Evolutionary conservation across 139 green algal species (phyloP).

Genomic region (Monoraphidium neglectum): DNA sequence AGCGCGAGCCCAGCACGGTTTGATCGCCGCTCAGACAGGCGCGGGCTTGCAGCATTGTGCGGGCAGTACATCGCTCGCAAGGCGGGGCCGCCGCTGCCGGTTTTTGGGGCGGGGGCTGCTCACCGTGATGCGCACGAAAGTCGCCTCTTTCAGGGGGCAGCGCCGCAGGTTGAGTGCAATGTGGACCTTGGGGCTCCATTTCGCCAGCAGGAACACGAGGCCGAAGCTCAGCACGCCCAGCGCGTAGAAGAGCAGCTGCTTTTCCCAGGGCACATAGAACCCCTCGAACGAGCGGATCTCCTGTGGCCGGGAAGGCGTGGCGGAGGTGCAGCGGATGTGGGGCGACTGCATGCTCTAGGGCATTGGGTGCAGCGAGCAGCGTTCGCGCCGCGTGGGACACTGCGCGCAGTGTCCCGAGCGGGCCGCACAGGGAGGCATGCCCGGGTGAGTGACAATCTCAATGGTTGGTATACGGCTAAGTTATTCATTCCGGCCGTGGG

Average conservation of each 20-base stretch:
- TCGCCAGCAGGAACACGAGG: conserved; percentile 34
- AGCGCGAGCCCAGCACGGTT: background rate
- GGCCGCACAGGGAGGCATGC: too few species aligned
- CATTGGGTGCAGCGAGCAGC: too few species aligned
- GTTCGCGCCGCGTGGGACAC: too few species aligned
- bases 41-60: background rate
- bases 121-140: conserved; percentile 38
- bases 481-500: too few species aligned
- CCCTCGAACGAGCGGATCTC: conserved; percentile 43
- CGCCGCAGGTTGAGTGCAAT: conserved; percentile 24
- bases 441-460: too few species aligned
- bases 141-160: conserved; percentile 25
- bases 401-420: too few species aligned
- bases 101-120: background rate
- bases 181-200: conserved; percentile 34
- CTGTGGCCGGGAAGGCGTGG: conserved; percentile 4
- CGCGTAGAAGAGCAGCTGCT: conserved; percentile 34
- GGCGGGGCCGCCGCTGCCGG: too few species aligned
- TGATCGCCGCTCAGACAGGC: background rate
- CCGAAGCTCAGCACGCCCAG: conserved; percentile 25
- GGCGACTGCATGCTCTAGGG: too few species aligned
- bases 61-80: background rate
- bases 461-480: too few species aligned
- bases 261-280: conserved; percentile 29
- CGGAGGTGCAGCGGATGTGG: too few species aligned